These are phyloP conservation scores for Cyclotella kingstonii DNA, from an alignment of 108 stramenopile species.

Conservation along the genomic window DNA sequence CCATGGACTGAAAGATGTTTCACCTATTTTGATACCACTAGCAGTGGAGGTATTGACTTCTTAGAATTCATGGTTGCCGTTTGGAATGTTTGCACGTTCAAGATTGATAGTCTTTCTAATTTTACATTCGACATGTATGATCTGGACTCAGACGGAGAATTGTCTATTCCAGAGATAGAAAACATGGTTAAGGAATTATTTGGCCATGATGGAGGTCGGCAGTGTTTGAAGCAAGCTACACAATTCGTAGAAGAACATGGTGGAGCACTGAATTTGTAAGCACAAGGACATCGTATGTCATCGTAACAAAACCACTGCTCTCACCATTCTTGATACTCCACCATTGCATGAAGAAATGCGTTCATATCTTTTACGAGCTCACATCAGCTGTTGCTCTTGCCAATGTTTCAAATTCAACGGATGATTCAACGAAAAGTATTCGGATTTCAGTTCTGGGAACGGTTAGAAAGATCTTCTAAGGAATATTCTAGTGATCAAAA, in stretches of 20 bases:
- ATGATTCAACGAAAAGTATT: constrained; percentile 36
- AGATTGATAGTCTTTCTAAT: constrained; percentile 41
- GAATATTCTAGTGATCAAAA: constrained; percentile 15
- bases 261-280: constrained; percentile 39
- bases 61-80: constrained; percentile 48
- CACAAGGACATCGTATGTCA: too few species aligned
- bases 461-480: constrained; percentile 28
- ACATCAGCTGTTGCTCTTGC: constrained; percentile 42
- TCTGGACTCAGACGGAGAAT: constrained; percentile 41
- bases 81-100: constrained; percentile 50
- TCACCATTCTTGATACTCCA: neutral
- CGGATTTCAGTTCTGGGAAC: constrained; percentile 32
- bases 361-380: constrained; percentile 36
- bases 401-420: constrained; percentile 43
- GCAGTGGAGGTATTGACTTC: constrained; percentile 48
- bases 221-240: constrained; percentile 31
- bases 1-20: constrained; percentile 46
- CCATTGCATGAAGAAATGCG: constrained; percentile 10
- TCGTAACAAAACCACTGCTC: neutral
- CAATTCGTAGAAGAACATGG: constrained; percentile 40
- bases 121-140: constrained; percentile 59
- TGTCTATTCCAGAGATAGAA: constrained; percentile 50
- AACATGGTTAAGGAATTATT: constrained; percentile 47
- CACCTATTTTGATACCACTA: constrained; percentile 45
- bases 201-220: constrained; percentile 24